phyloP scores from a whole-genome alignment of 495 filamentous ascomycete genomes.

The Penicillium alfredii region DNA sequence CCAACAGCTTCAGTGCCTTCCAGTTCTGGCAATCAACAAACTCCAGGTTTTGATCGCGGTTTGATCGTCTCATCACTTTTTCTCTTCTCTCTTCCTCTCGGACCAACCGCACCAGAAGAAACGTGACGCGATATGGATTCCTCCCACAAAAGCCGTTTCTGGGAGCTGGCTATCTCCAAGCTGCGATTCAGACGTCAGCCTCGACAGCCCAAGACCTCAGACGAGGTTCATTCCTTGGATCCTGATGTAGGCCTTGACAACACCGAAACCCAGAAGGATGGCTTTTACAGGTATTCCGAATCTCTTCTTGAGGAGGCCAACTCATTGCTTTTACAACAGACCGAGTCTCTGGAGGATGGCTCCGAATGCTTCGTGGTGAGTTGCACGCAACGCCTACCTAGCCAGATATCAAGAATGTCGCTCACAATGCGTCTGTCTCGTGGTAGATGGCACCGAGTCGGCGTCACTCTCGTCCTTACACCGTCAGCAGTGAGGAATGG shows the following conservation, averaged over 20 bases:
- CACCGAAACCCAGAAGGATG: constrained; percentile 12
- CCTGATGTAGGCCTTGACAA: background rate
- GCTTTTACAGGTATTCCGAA: constrained; percentile 25
- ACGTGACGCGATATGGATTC: background rate
- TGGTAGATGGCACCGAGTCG: constrained; percentile 19
- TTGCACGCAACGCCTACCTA: too few species aligned
- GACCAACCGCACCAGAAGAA: too few species aligned
- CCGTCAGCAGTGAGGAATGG: constrained; percentile 33
- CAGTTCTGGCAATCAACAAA: too few species aligned
- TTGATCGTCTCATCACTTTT: too few species aligned
- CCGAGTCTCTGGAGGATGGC: too few species aligned
- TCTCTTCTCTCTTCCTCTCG: too few species aligned
- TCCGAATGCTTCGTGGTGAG: constrained; percentile 11
- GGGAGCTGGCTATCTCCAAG: constrained; percentile 12
- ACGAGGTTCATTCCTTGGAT: background rate
- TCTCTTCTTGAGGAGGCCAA: constrained; percentile 12
- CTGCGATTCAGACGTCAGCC: constrained; percentile 15
- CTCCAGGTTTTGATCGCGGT: too few species aligned
- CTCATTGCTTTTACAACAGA: background rate
- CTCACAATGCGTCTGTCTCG: too few species aligned
- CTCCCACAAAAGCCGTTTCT: constrained; percentile 11
- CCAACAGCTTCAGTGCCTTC: too few species aligned
- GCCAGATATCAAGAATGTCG: too few species aligned
- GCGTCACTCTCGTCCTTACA: constrained; percentile 25
- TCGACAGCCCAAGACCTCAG: background rate